Evolutionary conservation across 768 basidiomycete genomes (phyloP).

Genomic region (Russula virescens): DNA sequence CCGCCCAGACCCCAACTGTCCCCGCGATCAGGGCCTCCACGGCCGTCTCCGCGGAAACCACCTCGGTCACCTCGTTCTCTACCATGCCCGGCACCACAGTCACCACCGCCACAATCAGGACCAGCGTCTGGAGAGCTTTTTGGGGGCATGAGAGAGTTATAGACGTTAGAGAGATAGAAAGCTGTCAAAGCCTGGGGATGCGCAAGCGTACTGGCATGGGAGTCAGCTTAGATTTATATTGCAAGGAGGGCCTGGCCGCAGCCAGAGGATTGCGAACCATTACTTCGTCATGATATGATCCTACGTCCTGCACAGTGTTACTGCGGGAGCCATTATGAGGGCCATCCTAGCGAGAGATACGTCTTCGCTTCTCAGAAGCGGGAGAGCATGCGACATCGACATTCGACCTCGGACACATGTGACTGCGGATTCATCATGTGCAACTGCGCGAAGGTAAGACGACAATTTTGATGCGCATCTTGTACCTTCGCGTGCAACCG

Average conservation of each 20-base stretch:
- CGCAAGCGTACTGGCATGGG: no score
- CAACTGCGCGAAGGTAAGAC: not conserved
- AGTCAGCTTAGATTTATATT: not conserved
- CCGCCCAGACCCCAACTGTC: constrained; percentile 22
- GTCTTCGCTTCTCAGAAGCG: no score
- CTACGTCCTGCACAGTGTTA: not conserved
- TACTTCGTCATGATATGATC: not conserved
- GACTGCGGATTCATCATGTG: not conserved
- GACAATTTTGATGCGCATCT: no score
- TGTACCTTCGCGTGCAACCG: no score
- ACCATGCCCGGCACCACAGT: not conserved
- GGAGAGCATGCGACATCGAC: no score
- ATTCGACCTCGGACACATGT: not conserved
- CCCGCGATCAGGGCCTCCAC: constrained; percentile 24
- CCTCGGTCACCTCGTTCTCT: not conserved
- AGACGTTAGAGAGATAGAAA: no score
- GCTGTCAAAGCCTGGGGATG: no score
- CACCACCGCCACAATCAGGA: not conserved
- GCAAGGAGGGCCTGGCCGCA: not conserved
- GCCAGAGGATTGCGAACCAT: not conserved
- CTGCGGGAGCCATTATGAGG: not conserved
- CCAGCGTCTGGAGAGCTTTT: not conserved
- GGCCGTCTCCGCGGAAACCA: not conserved
- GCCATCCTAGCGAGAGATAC: no score
- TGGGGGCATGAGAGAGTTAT: not conserved